Conservation (phyloP, 306 rosid species). For the Quercus mongolica region DNA sequence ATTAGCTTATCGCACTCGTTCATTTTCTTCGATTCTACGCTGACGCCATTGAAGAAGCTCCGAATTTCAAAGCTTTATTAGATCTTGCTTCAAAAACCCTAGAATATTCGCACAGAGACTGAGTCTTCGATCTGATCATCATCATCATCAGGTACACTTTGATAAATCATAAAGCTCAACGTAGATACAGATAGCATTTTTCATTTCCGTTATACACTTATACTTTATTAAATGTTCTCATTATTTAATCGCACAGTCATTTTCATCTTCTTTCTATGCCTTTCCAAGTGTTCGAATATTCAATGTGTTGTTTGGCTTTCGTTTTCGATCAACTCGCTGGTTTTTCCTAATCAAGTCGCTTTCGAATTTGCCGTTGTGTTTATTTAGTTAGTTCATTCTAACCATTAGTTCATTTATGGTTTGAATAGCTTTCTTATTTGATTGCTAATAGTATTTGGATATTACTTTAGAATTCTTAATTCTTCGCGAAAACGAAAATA, state of each 20-base stretch:
- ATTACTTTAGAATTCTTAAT: background rate
- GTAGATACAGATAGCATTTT: background rate
- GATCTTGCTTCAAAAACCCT: conserved; percentile 37
- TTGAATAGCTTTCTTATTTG: background rate
- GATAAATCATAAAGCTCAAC: conserved; percentile 3
- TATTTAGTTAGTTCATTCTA: background rate
- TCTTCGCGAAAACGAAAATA: background rate
- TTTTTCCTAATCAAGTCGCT: background rate
- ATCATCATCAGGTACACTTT: conserved; percentile 26
- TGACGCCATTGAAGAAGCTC: conserved; percentile 44
- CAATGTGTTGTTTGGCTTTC: background rate
- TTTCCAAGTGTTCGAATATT: background rate
- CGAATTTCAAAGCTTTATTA: conserved; percentile 12
- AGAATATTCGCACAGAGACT: conserved; percentile 13
- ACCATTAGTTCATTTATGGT: background rate
- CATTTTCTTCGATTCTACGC: conserved; percentile 9
- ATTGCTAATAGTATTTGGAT: too few relatives aligned
- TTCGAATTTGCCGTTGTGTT: background rate
- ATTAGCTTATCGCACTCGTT: background rate
- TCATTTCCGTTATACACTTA: background rate
- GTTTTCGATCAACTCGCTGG: background rate
- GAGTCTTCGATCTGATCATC: conserved; percentile 25
- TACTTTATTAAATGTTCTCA: background rate
- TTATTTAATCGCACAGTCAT: background rate
- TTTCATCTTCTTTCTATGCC: background rate